Evolutionary conservation across 106 monocot species (phyloP), one percentile per base, ranked within the genome.

Genomic region (Dactylorhiza incarnata): DNA sequence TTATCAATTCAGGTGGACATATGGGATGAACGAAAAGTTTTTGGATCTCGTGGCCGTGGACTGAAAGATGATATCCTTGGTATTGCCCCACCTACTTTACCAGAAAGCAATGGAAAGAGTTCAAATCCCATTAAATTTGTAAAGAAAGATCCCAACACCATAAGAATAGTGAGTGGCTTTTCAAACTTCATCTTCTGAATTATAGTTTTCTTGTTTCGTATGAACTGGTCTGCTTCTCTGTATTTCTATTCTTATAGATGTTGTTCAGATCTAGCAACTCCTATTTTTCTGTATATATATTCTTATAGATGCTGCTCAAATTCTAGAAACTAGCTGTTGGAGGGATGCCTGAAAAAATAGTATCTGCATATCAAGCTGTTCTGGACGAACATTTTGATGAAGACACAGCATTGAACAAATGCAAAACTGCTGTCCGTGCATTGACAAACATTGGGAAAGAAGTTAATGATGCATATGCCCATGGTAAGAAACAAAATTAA

Each of bases 11-110:
- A 99, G 99, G 89, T 94, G 43, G 80, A 80, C 45, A 99, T 99
- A 49, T 99, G 99, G 99, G 99, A 99, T 77, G 91, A 99, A 37
- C 87, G 99, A 45, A 99, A 94, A 79, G 99, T 99, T 4, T 99
- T 99, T 92, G 99, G 99, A 46, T 94, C 99, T 59, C 99, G 89
- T 77, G 87, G 86, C 11, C 82, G 78, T 73, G 76, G 83, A 22
- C 88, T 99, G 75, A 99, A 99, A 84, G 85, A 92, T 85, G 84
- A 86, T 78, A 89, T 96, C 81, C 79, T 93, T 82, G 87, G 90
- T 72, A 85, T 86, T 80, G 78, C 83, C 25, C 63, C 84, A 71
- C 78, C 73, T 66, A 26, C 79, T 74, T 61, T 71, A 48, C 63
- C 82, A 73, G 94, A 86, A 26, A 88, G 72, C 79, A 89, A 83